Conservation (phyloP, 2,329 filamentous ascomycete genomes). For the Trichoderma cornu-damae region DNA sequence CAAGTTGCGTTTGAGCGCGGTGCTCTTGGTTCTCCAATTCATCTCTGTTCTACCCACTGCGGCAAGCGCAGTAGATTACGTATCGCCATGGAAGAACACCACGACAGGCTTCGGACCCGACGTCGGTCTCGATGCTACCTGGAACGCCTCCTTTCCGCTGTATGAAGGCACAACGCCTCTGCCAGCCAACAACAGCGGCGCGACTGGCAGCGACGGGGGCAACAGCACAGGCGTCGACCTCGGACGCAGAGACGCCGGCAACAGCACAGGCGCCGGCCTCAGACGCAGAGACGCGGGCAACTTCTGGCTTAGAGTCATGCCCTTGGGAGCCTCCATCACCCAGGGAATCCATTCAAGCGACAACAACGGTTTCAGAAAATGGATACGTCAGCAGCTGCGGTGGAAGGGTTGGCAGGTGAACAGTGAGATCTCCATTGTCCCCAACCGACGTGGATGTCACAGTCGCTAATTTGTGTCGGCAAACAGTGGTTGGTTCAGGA, state of each 20-base stretch:
- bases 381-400: neutral
- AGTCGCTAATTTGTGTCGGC: neutral
- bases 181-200: neutral
- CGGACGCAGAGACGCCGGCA: neutral
- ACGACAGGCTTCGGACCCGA: neutral
- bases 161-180: neutral
- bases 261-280: too few species aligned
- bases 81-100: neutral
- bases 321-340: neutral
- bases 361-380: neutral
- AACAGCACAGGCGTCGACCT: too few species aligned
- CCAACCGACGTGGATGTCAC: neutral
- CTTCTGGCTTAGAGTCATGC: neutral
- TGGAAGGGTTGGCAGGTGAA: neutral
- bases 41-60: neutral
- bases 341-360: neutral
- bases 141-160: conserved; percentile 1
- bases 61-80: neutral
- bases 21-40: neutral
- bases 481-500: neutral
- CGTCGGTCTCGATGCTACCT: neutral
- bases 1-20: neutral
- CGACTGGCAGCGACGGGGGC: too few species aligned
- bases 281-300: too few species aligned
- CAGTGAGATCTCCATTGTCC: neutral